Base-by-base conservation (phyloP, 495 filamentous ascomycete species). In the Neurospora sp. region DNA sequence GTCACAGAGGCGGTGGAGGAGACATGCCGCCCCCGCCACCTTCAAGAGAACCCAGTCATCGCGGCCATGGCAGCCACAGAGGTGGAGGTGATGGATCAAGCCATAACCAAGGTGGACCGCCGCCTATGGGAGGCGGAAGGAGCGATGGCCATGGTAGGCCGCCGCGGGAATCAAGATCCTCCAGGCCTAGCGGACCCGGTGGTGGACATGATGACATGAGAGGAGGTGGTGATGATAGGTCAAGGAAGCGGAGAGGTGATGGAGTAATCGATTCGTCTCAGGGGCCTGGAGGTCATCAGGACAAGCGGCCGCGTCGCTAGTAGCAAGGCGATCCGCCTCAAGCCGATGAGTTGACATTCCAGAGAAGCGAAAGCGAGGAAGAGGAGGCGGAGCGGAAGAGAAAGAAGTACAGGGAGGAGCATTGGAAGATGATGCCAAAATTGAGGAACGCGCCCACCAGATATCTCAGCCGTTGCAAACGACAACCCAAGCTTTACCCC, bases 291-390 rank as follows among this genome's bases (percentile, higher is more conserved):
- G 70, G 74, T 44, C 78, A 81, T 69, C 75, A 73, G 53, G 79
- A 81, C 70, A 81, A 81, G 73, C 75, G 79, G 70, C 79, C 74
- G 71, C 76, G 79, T 48, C 76, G 77, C 69, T 78, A 76, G 74
- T 61, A 61, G 41, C 69, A 61, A 11, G 40, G 27, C 53, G 53
- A 61, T 35, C 53, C 53, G 53, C 27, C 6, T 61, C 14, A 18
- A 61, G 2, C 5, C 7, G 53, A 61, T 61, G 53, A 18, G 53
- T 35, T 61, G 53, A 35, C 22, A 61, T 16, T 35, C 14, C 5
- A 31, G 27, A 61, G 27, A 20, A 46, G 42, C 2, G 18, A 46
- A 46, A 46, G 18, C n/a, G 10, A 9, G 18, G 42, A 46, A 53
- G 48, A 27, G 20, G 20, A 53, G 20, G 4, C 9, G 20, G 20